Evolutionary conservation across 768 basidiomycete species (phyloP).

Genomic region (Hygrocybe punicea): DNA sequence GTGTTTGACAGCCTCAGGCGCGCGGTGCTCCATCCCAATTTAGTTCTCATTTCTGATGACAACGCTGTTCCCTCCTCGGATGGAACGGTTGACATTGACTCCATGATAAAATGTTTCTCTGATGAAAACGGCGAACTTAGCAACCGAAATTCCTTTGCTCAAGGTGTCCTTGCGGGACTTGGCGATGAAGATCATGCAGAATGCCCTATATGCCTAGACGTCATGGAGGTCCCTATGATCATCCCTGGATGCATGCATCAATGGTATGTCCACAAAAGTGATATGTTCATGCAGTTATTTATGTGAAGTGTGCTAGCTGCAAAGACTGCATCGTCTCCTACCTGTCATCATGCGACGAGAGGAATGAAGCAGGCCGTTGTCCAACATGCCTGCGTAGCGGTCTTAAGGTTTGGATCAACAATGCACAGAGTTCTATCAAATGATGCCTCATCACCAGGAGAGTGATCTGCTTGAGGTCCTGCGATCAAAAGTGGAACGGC

Average conservation of each 20-base stretch:
- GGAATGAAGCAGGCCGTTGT: conserved; percentile 67
- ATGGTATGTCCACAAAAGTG: conserved; percentile 45
- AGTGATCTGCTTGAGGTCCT: conserved; percentile 64
- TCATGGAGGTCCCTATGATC: conserved; percentile 66
- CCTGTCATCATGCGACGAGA: conserved; percentile 65
- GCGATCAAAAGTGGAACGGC: conserved; percentile 28
- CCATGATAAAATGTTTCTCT: conserved; percentile 54
- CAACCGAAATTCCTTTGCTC: conserved; percentile 48
- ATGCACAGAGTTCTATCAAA: not conserved
- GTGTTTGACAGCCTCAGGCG: conserved; percentile 64
- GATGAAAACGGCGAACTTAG: conserved; percentile 35
- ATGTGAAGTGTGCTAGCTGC: conserved; percentile 50
- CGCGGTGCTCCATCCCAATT: conserved; percentile 85
- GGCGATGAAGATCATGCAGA: conserved; percentile 54
- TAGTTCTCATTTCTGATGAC: conserved; percentile 61
- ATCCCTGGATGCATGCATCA: conserved; percentile 75
- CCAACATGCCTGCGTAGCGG: conserved; percentile 77
- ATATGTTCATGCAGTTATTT: not conserved
- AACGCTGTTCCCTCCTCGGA: conserved; percentile 37
- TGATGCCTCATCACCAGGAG: conserved; percentile 36
- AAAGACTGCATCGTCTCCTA: conserved; percentile 85
- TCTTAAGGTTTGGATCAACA: conserved; percentile 44
- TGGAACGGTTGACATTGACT: conserved; percentile 51
- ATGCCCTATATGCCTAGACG: conserved; percentile 80
- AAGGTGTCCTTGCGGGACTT: conserved; percentile 62